Base-by-base conservation (phyloP, 2,329 filamentous ascomycete genomes). In the Hypoxylon sp. region DNA sequence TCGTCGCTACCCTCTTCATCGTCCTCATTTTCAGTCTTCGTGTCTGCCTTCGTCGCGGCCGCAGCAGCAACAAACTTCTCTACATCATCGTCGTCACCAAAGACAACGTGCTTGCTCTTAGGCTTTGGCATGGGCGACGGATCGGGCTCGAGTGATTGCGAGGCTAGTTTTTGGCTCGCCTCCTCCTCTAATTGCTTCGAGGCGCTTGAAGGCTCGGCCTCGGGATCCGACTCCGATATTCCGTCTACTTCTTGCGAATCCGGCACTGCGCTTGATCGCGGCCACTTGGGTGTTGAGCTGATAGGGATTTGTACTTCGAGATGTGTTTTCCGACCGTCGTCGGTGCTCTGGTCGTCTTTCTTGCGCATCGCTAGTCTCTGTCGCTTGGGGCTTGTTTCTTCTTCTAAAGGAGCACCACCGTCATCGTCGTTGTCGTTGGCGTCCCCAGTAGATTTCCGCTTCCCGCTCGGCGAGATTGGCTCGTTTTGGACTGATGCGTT, bases 1-100 rank as follows among this genome's bases (percentile, higher is more conserved):
- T 86, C 80, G 2, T 82, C 81, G 1, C 80, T 80, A 6, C 80
- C 78, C 2, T 81, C 79, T 1, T 80, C 79, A 2, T 80, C 78
- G 3, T 76, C 72, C 14, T 76, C 48, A 5, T 28, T 58, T 25
- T 45, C 60, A n/a, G 23, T 17, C 9, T 62, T 53, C 21, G 48
- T 58, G 0, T 64, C 41, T 21, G 53, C 58, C 23, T 71, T 63
- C n/a, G 59, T 63, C 7, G 69, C 65, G 1, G 73, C 73, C 9
- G 75, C 75, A 3, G 72, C 70, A 0, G 74, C 72, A 5, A 78
- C 75, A 14, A 76, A 78, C 2, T 76, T 74, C 21, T 78, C 74
- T 61, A 79, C 72, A 45, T 79, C 77, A 6, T 76, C 71, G 19
- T 78, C 77, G 13, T 78, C 75, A 5, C 73, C 76, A 30, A 79